Percentiles rank a stretch among this genome's conserved stretches.
phyloP scores from a whole-genome alignment of 2,329 filamentous ascomycete genomes.

The Clonostachys sp. region DNA sequence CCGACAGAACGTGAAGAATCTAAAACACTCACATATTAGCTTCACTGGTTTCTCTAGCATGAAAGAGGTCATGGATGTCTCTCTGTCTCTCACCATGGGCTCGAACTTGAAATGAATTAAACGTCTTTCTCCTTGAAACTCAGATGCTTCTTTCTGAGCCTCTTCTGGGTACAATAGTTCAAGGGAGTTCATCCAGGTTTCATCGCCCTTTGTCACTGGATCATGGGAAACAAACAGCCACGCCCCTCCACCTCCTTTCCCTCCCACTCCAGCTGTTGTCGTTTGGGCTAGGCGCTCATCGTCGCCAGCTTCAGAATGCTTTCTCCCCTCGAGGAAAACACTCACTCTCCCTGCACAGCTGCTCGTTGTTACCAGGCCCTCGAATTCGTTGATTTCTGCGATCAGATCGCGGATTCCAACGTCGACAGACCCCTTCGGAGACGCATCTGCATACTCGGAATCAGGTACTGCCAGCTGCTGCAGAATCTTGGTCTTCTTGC shows the following conservation, averaged over 20 bases:
- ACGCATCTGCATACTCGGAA: conserved; percentile 73
- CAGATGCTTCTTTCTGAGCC: conserved; percentile 9
- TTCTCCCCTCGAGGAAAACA: conserved; percentile 79
- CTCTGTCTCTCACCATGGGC: conserved; percentile 67
- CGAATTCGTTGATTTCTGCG: conserved; percentile 67
- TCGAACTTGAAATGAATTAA: conserved; percentile 88
- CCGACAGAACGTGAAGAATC: conserved; percentile 85
- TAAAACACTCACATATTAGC: neutral
- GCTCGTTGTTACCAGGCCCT: conserved; percentile 84
- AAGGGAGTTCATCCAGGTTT: conserved; percentile 22
- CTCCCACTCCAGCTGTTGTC: conserved; percentile 64
- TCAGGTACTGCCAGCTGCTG: conserved; percentile 63
- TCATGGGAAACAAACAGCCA: conserved; percentile 92
- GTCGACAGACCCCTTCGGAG: conserved; percentile 86
- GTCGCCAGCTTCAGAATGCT: conserved; percentile 15
- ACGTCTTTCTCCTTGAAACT: conserved; percentile 26
- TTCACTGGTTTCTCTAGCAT: neutral
- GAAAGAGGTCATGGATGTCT: neutral
- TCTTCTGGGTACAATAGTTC: conserved; percentile 12
- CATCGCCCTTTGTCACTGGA: conserved; percentile 39
- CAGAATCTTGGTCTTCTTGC: conserved; percentile 71
- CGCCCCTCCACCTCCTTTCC: conserved; percentile 77
- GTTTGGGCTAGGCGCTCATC: conserved; percentile 19
- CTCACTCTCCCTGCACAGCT: conserved; percentile 86
- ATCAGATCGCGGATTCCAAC: conserved; percentile 73